A percentile compares a stretch with the other conserved stretches of the same genome.
Conservation (phyloP, 1,284 basidiomycete genomes). For the Trichosporon sp. region DNA sequence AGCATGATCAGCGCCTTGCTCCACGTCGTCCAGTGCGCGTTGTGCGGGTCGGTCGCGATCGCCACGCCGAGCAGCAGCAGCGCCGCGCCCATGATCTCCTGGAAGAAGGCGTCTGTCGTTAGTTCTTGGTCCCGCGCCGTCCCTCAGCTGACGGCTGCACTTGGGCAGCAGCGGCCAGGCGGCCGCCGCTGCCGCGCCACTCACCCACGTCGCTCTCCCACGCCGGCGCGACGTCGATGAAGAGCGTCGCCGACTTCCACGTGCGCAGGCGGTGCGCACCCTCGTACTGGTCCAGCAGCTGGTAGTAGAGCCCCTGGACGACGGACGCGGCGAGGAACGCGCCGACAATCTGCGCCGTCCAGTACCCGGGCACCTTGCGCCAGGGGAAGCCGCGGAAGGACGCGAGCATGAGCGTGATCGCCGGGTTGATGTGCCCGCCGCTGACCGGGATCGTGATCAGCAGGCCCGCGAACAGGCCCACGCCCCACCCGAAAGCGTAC, state of each 20-base stretch:
- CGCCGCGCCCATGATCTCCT: slow-evolving; percentile 6
- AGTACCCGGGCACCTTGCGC: slow-evolving; percentile 35
- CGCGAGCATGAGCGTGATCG: slow-evolving; percentile 25
- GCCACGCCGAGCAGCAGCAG: slow-evolving; percentile 8
- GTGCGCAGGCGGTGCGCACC: slow-evolving; percentile 11
- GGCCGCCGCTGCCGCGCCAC: not conserved
- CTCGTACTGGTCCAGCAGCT: slow-evolving; percentile 15
- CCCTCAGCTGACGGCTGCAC: not conserved
- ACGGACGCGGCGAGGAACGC: slow-evolving; percentile 30
- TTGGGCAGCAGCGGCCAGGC: no score
- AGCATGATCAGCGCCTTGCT: slow-evolving; percentile 2
- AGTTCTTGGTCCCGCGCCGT: not conserved
- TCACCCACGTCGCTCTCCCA: slow-evolving; percentile 1
- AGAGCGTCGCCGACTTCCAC: not conserved
- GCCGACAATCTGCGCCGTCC: slow-evolving; percentile 33
- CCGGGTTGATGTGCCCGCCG: slow-evolving; percentile 34
- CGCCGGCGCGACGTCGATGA: not conserved
- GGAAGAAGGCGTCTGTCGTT: slow-evolving; percentile 7
- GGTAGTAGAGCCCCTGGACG: slow-evolving; percentile 27
- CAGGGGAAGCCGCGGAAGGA: slow-evolving; percentile 36
- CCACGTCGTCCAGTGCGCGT: not conserved
- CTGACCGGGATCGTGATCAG: slow-evolving; percentile 14
- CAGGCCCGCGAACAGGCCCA: slow-evolving; percentile 12
- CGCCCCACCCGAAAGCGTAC: slow-evolving; percentile 16
- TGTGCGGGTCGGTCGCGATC: not conserved